Percentiles rank a stretch among this genome's conserved stretches.
These are phyloP conservation scores for Rhododendron ovatum DNA, from an alignment of 148 eudicot genomes.

Conservation along the genomic window DNA sequence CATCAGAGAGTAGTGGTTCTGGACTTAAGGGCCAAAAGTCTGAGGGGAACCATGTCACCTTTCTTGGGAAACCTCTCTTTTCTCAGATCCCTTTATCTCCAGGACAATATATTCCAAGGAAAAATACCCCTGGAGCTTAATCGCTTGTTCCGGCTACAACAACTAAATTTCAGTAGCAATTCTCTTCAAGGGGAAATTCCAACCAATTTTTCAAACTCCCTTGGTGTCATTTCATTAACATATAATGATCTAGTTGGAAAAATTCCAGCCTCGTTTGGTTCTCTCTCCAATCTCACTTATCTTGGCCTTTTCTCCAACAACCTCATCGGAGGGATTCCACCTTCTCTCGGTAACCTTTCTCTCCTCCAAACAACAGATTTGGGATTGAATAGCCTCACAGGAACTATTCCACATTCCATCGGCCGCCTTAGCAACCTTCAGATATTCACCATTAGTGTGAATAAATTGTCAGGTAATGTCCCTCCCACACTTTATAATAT, in stretches of 20 bases:
- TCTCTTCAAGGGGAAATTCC: constrained; percentile 1
- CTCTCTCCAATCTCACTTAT: background rate
- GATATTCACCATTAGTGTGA: background rate
- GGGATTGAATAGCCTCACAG: background rate
- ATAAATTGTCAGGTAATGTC: background rate
- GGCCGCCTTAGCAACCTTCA: background rate
- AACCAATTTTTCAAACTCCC: background rate
- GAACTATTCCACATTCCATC: background rate
- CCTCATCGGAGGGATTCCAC: background rate
- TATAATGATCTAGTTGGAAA: background rate
- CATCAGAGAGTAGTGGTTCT: background rate
- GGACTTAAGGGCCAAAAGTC: background rate
- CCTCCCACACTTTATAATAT: constrained; percentile 6
- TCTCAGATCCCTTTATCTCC: background rate
- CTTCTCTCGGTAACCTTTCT: background rate
- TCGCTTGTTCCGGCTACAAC: background rate
- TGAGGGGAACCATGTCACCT: background rate
- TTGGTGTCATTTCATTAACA: fast-evolving
- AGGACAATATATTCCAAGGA: background rate
- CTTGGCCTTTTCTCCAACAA: background rate
- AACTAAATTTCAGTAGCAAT: background rate
- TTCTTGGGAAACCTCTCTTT: background rate
- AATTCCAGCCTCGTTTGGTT: background rate
- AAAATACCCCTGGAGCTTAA: background rate
- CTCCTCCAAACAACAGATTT: background rate